These are phyloP conservation scores for Polygonum maritimum DNA, from an alignment of 148 eudicot genomes.

Conservation along the genomic window DNA sequence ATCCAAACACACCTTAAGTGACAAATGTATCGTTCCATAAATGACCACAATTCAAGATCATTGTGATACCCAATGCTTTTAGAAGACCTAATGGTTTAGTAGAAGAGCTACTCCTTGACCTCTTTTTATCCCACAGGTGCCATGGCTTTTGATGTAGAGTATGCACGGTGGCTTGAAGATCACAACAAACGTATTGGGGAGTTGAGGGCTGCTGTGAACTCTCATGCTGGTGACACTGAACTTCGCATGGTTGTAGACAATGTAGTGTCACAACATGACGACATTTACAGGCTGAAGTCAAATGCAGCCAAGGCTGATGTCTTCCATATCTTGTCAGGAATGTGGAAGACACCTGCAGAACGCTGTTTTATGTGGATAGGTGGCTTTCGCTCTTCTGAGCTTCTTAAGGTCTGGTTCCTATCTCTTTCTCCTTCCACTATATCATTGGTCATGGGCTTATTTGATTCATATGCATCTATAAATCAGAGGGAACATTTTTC, in stretches of 20 bases:
- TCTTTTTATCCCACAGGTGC: constrained; percentile 39
- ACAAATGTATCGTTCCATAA: background rate
- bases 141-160: constrained; percentile 86
- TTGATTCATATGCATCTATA: background rate
- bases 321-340: constrained; percentile 89
- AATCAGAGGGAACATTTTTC: background rate
- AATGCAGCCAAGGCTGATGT: constrained; percentile 86
- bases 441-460: background rate
- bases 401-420: constrained; percentile 50
- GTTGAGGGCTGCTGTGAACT: constrained; percentile 72
- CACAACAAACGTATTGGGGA: constrained; percentile 61
- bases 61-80: background rate
- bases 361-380: constrained; percentile 99
- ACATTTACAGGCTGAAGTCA: constrained; percentile 69
- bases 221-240: constrained; percentile 84
- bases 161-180: constrained; percentile 88
- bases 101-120: background rate
- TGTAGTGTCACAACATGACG: constrained; percentile 57
- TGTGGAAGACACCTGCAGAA: constrained; percentile 98
- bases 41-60: background rate
- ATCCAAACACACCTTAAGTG: background rate
- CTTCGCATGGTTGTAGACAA: constrained; percentile 64
- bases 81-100: background rate
- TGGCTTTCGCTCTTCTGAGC: constrained; percentile 90
- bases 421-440: background rate